phyloP scores from a whole-genome alignment of 2,329 filamentous ascomycete species.

The Celoporthe dispersa region DNA sequence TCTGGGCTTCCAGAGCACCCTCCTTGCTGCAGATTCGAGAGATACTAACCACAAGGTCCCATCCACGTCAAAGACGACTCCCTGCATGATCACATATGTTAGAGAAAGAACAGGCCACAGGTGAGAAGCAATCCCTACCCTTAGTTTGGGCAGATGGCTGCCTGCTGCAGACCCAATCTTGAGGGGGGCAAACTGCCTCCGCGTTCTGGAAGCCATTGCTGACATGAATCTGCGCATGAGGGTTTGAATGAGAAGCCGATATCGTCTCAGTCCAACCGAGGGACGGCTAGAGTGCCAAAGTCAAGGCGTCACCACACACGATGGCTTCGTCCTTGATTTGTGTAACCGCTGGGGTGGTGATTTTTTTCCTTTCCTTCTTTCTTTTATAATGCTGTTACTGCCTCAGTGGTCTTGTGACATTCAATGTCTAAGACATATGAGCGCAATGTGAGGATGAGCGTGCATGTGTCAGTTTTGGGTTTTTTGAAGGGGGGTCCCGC shows the following conservation, averaged over 20 bases:
- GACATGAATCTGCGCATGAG: constrained; percentile 43
- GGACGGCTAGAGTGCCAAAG: neutral
- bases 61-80: constrained; percentile 89
- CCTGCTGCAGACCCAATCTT: constrained; percentile 41
- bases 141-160: constrained; percentile 48
- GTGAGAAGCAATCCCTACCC: constrained; percentile 17
- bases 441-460: neutral
- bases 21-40: neutral
- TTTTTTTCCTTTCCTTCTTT: neutral
- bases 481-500: neutral
- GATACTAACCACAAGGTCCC: constrained; percentile 82
- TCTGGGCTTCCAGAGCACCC: neutral
- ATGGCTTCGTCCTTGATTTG: neutral
- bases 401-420: neutral
- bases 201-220: constrained; percentile 47
- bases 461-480: neutral
- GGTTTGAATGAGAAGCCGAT: neutral
- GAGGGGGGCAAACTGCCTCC: constrained; percentile 62
- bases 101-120: constrained; percentile 5
- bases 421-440: neutral
- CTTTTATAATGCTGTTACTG: neutral
- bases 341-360: neutral
- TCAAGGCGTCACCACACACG: neutral
- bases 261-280: neutral
- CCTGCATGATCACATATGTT: constrained; percentile 40